Base-by-base conservation (phyloP, 306 rosid genomes). In the Urtica urens region DNA sequence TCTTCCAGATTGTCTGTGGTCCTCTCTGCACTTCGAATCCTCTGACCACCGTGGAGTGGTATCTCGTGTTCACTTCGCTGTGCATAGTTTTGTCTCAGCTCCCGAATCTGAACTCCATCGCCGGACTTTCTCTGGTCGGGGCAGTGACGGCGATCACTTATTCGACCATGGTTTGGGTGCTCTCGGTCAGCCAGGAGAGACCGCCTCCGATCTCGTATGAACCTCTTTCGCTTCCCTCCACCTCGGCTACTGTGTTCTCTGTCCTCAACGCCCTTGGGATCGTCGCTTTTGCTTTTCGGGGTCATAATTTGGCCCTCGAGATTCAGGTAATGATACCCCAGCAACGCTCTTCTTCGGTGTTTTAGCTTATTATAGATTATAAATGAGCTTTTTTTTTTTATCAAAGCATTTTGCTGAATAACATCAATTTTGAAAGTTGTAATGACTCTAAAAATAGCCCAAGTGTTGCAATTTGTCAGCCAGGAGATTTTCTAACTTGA, bases 81-180 rank as follows among this genome's bases (percentile, higher is more conserved):
- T 73, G 94, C 53, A 85, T 85, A 33, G 95, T 90, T 46, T 81
- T 90, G 26, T 90, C 99, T 57, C 99, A 90, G 79, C 94, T 90
- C 58, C 99, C 99, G 52, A 90, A 85, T 74, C 95, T 90, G 49
- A 90, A 90, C 66, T 90, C 99, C 15, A 90, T 90, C 10, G 99
- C 99, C 12, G 99, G 99, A 37, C 94, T 90, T 33, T 90, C 99
- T 15, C 80, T 90, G 4, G 73, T 90, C 10, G 99, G 99, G 14
- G 99, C 99, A 30, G 94, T 90, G 39, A 90, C 99, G 21, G 99
- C 99, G 70, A 85, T 90, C 54, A 90, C 99, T 57, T 90, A 90
- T 58, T 75, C 87, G 30, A 81, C 95, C 60, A 90, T 85, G 99
- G 95, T 90, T 3, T 90, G 99, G 99, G 78, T 90, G 5, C 99